These are phyloP conservation scores for Chrysanthemum lavandulifolium DNA, from an alignment of 129 eudicot genomes.

Conservation along the genomic window DNA sequence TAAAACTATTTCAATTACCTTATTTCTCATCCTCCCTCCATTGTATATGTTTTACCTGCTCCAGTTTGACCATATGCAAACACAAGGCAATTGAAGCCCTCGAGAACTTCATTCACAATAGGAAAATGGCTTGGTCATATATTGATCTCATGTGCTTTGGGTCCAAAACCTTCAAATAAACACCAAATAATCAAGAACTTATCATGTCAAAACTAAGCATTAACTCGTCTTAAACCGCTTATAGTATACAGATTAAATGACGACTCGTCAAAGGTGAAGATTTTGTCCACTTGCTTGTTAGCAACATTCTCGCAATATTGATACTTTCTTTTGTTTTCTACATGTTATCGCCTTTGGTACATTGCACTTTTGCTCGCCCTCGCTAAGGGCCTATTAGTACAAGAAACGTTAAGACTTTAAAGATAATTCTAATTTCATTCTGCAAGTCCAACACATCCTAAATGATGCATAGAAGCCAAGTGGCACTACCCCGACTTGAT, in stretches of 20 bases:
- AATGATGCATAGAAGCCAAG: too few relatives aligned
- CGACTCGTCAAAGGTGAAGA: slow-evolving; percentile 80
- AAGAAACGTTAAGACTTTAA: too few relatives aligned
- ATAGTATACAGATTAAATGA: not conserved
- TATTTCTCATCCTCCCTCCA: slow-evolving; percentile 86
- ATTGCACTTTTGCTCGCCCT: slow-evolving; percentile 58
- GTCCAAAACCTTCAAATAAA: slow-evolving; percentile 63
- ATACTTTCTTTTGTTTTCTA: slow-evolving; percentile 66
- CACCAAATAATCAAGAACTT: not conserved
- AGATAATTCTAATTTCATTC: too few relatives aligned
- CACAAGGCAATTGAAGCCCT: slow-evolving; percentile 80
- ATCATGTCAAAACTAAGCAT: not conserved
- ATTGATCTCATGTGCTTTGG: slow-evolving; percentile 71
- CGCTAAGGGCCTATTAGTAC: too few relatives aligned
- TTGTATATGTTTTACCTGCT: slow-evolving; percentile 83
- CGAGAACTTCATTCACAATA: slow-evolving; percentile 65
- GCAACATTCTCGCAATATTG: slow-evolving; percentile 40
- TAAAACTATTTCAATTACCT: slow-evolving; percentile 35
- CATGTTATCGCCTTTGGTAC: slow-evolving; percentile 65
- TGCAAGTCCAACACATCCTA: too few relatives aligned
- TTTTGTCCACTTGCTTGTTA: slow-evolving; percentile 63
- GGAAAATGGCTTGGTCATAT: slow-evolving; percentile 87
- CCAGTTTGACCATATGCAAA: slow-evolving; percentile 90
- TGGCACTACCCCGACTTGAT: too few relatives aligned
- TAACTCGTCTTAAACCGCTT: too few relatives aligned